phyloP scores from a whole-genome alignment of 2,329 filamentous ascomycete species.

The Scedosporium dehoogii region DNA sequence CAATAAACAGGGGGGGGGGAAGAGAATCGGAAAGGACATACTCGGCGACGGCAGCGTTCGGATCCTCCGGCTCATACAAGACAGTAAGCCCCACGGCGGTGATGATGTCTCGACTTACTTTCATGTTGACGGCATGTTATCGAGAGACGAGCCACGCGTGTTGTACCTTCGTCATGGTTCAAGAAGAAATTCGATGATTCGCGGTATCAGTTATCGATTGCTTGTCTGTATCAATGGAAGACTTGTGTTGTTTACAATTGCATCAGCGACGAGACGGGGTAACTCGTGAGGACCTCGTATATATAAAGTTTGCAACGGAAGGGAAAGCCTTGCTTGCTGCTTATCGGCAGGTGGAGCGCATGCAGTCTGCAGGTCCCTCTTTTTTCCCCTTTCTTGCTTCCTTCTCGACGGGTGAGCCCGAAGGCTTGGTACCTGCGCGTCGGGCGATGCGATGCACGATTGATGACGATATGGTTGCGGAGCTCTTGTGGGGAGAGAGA shows the following conservation, averaged over 20 bases:
- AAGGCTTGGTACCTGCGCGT: not conserved
- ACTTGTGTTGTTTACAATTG: not conserved
- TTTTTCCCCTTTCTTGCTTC: not conserved
- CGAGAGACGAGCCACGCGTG: conserved; percentile 1
- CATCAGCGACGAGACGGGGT: not conserved
- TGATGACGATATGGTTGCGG: not conserved
- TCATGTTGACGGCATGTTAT: conserved; percentile 13
- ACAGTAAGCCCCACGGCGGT: conserved; percentile 20
- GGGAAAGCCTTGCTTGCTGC: not conserved
- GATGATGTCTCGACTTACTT: conserved; percentile 15
- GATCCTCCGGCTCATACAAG: conserved; percentile 21
- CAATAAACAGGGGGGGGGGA: not conserved
- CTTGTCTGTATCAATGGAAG: not conserved
- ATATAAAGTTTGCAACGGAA: not conserved
- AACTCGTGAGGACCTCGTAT: not conserved
- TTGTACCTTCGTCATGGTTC: not conserved
- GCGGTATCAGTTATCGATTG: not conserved
- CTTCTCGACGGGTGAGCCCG: not conserved
- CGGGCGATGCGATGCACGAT: not conserved
- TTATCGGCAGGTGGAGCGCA: not conserved
- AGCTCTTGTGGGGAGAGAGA: not conserved
- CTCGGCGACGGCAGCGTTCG: conserved; percentile 18
- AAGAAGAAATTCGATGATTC: not conserved
- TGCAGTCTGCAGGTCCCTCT: not conserved
- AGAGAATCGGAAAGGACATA: conserved; percentile 11